These are phyloP conservation scores for Fraxinus platypoda DNA, from an alignment of 305 asterid species.

Conservation along the genomic window DNA sequence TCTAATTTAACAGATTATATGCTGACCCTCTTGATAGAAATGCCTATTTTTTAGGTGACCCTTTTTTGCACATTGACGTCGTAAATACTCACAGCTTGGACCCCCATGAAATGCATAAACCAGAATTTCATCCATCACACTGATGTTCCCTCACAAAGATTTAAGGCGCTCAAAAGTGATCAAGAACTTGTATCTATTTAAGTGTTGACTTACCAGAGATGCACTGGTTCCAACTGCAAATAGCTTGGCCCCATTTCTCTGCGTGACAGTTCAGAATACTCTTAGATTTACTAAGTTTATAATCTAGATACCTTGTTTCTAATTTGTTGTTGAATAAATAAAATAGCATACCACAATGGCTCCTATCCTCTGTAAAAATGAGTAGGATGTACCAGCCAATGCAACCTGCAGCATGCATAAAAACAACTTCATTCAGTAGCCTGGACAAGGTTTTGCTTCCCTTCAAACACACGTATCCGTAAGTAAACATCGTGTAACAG, in stretches of 20 bases:
- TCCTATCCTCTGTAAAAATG: constrained; percentile 75
- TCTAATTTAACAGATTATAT: neutral
- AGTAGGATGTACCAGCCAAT: constrained; percentile 80
- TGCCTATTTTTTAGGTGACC: neutral
- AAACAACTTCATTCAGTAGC: constrained; percentile 14
- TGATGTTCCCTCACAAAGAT: neutral
- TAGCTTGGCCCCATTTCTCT: constrained; percentile 93
- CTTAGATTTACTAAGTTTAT: constrained; percentile 19
- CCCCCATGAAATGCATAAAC: neutral
- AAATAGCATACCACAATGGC: constrained; percentile 67
- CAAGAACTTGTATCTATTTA: constrained; percentile 10
- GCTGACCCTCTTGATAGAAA: neutral
- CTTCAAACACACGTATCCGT: neutral
- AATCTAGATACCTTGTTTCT: neutral
- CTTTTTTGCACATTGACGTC: neutral
- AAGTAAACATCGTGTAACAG: neutral
- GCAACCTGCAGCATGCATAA: constrained; percentile 57
- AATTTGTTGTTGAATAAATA: neutral
- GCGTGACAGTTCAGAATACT: constrained; percentile 28
- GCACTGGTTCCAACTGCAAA: constrained; percentile 90
- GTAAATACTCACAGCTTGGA: neutral
- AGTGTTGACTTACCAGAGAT: constrained; percentile 60
- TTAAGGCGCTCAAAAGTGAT: neutral
- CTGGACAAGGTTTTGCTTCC: neutral
- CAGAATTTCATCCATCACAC: neutral